phyloP scores from a whole-genome alignment of 2,329 filamentous ascomycete species.

The Ceratocystis smalleyi region DNA sequence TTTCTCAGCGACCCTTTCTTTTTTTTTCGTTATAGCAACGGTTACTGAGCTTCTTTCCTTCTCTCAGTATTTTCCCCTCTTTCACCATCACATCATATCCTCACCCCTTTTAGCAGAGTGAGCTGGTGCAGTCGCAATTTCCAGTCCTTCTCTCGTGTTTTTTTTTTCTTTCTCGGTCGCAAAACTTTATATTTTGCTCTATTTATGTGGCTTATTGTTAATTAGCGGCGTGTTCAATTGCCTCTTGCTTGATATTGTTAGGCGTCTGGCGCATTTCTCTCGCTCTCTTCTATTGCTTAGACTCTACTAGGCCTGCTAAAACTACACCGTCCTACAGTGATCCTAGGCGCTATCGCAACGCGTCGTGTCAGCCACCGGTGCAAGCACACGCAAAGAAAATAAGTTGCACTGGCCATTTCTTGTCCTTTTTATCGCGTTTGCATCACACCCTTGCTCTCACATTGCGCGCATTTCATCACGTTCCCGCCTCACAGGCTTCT shows the following conservation, averaged over 20 bases:
- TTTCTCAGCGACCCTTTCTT: constrained; percentile 3
- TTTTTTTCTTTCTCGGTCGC: background rate
- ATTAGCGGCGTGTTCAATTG: background rate
- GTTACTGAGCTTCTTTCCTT: constrained; percentile 6
- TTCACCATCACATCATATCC: background rate
- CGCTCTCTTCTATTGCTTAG: background rate
- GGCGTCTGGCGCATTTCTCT: background rate
- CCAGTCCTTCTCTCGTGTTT: background rate
- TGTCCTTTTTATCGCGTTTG: background rate
- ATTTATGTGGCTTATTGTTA: background rate
- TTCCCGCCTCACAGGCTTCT: background rate
- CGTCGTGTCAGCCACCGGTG: constrained; percentile 2
- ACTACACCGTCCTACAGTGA: background rate
- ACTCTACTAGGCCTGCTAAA: background rate
- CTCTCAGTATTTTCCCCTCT: constrained; percentile 3
- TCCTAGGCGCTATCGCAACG: constrained; percentile 7
- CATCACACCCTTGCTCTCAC: background rate
- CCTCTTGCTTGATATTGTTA: background rate
- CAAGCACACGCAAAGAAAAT: background rate
- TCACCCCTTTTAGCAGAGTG: background rate
- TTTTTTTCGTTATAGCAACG: constrained; percentile 2
- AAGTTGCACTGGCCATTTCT: background rate
- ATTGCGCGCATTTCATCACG: constrained; percentile 1
- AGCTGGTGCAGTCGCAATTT: background rate
- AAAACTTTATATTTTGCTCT: background rate